These are phyloP conservation scores for Chrysopogon serrulatus DNA, from an alignment of 176 grass and related monocot species.

Conservation along the genomic window DNA sequence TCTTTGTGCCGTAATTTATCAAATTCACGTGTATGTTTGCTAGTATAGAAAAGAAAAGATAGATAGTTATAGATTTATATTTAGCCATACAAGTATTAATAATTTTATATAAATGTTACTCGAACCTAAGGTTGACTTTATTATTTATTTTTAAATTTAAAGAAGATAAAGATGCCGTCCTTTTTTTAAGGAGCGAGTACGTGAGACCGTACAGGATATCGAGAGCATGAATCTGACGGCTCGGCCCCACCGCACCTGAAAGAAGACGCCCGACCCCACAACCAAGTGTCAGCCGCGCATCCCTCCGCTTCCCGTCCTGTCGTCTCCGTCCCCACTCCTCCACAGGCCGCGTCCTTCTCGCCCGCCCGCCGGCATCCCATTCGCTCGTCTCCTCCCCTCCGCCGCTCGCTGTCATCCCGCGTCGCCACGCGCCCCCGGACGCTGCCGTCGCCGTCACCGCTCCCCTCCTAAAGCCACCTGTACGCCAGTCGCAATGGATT, in stretches of 20 bases:
- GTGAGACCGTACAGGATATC: background rate
- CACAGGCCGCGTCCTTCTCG: background rate
- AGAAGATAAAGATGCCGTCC: too few relatives aligned
- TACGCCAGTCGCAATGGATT: conserved; percentile 9
- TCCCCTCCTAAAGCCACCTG: background rate
- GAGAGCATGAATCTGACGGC: background rate
- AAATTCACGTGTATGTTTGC: too few relatives aligned
- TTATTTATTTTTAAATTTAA: too few relatives aligned
- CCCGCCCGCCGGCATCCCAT: background rate
- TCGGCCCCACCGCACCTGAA: background rate
- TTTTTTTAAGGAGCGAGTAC: too few relatives aligned
- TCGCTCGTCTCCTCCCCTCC: background rate
- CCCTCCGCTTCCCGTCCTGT: background rate
- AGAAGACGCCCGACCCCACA: background rate
- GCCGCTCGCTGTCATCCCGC: conserved; percentile 18
- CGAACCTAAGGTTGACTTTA: too few relatives aligned
- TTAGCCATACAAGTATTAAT: too few relatives aligned
- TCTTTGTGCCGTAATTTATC: too few relatives aligned
- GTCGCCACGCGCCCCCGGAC: background rate
- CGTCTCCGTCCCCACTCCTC: background rate
- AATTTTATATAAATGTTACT: too few relatives aligned
- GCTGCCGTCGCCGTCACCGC: conserved; percentile 7
- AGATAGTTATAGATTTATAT: too few relatives aligned
- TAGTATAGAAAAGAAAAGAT: too few relatives aligned
- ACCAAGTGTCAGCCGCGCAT: conserved; percentile 25